These are phyloP conservation scores for Chaetomium cochliodes DNA, from an alignment of 495 filamentous ascomycete genomes.

Conservation along the genomic window DNA sequence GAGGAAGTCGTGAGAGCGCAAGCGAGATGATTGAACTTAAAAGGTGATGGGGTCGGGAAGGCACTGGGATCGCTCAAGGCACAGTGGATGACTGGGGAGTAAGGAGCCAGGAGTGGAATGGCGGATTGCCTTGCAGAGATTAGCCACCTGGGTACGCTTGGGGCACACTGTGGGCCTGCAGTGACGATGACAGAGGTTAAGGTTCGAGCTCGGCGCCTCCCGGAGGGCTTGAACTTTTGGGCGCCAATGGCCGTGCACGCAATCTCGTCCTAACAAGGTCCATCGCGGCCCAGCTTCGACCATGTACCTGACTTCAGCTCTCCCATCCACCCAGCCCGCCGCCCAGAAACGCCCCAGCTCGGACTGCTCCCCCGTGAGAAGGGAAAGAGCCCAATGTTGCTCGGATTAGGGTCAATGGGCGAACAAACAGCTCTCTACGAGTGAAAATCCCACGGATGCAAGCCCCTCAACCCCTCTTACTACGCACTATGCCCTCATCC, in stretches of 20 bases:
- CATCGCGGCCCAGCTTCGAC: slow-evolving; percentile 22
- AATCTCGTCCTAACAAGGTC: slow-evolving; percentile 24
- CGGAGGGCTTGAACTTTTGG: not conserved
- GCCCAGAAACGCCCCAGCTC: slow-evolving; percentile 15
- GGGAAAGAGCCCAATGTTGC: not conserved
- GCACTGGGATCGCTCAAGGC: slow-evolving; percentile 40
- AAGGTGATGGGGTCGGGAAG: slow-evolving; percentile 39
- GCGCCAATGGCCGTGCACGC: not conserved
- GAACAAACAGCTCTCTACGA: too few species aligned
- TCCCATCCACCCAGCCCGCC: slow-evolving; percentile 17
- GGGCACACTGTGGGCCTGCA: slow-evolving; percentile 23
- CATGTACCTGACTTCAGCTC: slow-evolving; percentile 20
- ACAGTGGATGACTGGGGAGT: slow-evolving; percentile 31
- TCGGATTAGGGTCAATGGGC: too few species aligned
- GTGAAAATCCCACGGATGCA: not conserved
- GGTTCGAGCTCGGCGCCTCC: not conserved
- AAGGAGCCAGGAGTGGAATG: slow-evolving; percentile 36
- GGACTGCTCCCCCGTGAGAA: too few species aligned
- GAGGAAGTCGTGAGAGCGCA: slow-evolving; percentile 44
- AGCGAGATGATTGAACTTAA: slow-evolving; percentile 51
- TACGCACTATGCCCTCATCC: not conserved
- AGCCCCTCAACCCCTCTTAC: not conserved
- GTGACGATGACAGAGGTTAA: slow-evolving; percentile 25
- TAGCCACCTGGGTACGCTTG: slow-evolving; percentile 30
- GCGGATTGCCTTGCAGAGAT: slow-evolving; percentile 39